Percentiles rank a stretch among this genome's conserved stretches.
These are phyloP conservation scores for Nakaseomyces uthaithaninus DNA, from an alignment of 1,139 yeast genomes.

Conservation along the genomic window DNA sequence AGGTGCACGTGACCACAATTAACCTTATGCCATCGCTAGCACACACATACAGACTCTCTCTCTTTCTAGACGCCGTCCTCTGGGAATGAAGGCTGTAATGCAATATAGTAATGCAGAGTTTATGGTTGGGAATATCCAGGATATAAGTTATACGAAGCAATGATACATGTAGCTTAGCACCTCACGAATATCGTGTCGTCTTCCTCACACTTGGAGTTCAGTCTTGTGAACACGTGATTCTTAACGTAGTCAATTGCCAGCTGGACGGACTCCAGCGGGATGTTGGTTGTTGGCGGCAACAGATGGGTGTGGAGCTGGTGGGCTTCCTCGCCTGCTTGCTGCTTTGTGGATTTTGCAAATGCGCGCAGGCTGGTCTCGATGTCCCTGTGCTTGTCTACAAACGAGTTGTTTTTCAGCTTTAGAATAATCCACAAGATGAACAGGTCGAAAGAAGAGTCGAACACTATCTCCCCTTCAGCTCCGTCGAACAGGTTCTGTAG, in stretches of 20 bases:
- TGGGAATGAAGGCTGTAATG: no score
- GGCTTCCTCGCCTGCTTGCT: conserved; percentile 8
- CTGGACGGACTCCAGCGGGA: background rate
- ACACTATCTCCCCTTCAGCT: conserved; percentile 16
- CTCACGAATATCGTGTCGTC: conserved; percentile 3
- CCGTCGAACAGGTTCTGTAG: conserved; percentile 14
- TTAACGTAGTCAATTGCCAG: conserved; percentile 2
- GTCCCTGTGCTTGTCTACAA: conserved; percentile 13
- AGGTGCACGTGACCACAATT: no score
- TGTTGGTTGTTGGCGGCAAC: background rate
- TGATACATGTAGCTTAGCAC: background rate
- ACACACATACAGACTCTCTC: no score
- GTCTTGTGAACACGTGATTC: conserved; percentile 2
- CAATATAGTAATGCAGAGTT: no score
- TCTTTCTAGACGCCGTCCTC: no score
- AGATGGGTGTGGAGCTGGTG: conserved; percentile 8
- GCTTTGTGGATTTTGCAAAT: background rate
- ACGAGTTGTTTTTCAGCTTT: conserved; percentile 15
- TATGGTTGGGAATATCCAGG: no score
- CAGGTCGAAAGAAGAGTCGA: conserved; percentile 20
- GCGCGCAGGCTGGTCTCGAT: background rate
- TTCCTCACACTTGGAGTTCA: conserved; percentile 3
- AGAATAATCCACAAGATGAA: conserved; percentile 23
- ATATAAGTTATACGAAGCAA: no score
- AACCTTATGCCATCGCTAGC: no score